These are phyloP conservation scores for Ceratobasidium sp. DNA, from an alignment of 1,284 basidiomycete species.

Conservation along the genomic window DNA sequence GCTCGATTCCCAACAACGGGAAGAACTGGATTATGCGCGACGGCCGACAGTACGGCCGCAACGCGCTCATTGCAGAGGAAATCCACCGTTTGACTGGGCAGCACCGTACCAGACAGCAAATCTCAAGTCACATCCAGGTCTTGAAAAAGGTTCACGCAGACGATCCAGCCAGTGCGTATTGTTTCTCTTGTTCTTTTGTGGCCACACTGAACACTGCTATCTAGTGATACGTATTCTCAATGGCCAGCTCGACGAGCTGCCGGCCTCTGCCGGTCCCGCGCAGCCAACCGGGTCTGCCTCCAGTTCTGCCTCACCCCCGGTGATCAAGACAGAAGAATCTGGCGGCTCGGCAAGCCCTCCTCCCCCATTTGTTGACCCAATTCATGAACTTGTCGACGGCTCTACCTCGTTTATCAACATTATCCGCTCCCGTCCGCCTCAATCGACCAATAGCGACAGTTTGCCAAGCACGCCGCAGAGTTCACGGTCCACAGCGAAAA, in stretches of 20 bases:
- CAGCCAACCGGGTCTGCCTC: conserved; percentile 10
- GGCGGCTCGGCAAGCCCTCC: conserved; percentile 36
- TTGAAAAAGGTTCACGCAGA: conserved; percentile 52
- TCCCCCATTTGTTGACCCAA: conserved; percentile 13
- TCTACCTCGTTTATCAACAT: conserved; percentile 24
- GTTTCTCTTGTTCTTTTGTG: not conserved
- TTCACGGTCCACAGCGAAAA: conserved; percentile 7
- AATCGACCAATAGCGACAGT: conserved; percentile 19
- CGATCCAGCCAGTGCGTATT: conserved; percentile 54
- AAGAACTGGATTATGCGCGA: conserved; percentile 60
- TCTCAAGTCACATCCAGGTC: conserved; percentile 47
- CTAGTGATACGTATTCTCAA: conserved; percentile 37
- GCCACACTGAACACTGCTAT: not conserved
- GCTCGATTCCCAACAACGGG: conserved; percentile 59
- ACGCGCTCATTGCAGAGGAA: conserved; percentile 62
- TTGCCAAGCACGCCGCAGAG: conserved; percentile 26
- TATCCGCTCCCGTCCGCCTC: conserved; percentile 24
- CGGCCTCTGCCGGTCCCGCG: conserved; percentile 3
- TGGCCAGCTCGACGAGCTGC: conserved; percentile 31
- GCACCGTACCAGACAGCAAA: conserved; percentile 50
- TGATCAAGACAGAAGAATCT: conserved; percentile 21
- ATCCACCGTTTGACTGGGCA: conserved; percentile 60
- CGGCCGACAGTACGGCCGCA: conserved; percentile 60
- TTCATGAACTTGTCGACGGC: conserved; percentile 23
- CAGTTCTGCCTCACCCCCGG: conserved; percentile 30